Percentiles rank a stretch among this genome's conserved stretches.
These are phyloP conservation scores for Tuber borchii DNA, from an alignment of 495 filamentous ascomycete species.

Conservation along the genomic window DNA sequence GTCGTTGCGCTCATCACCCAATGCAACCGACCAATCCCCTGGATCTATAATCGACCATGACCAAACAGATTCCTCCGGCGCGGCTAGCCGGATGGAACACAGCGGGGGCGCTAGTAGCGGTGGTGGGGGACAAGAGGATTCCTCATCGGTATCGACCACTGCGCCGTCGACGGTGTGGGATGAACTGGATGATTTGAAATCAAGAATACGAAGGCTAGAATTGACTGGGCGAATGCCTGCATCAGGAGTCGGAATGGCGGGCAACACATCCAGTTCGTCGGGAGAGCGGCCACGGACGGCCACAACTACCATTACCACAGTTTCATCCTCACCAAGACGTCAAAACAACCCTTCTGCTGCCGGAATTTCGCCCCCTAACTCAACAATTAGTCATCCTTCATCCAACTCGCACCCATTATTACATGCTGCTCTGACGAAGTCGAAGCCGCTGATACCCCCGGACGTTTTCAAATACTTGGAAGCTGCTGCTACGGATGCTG, in stretches of 20 bases:
- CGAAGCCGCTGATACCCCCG: slow-evolving; percentile 58
- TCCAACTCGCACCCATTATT: slow-evolving; percentile 66
- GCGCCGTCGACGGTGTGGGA: slow-evolving; percentile 96
- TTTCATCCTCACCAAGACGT: slow-evolving; percentile 73
- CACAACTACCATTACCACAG: slow-evolving; percentile 84
- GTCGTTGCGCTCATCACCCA: slow-evolving; percentile 28
- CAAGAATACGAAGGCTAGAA: slow-evolving; percentile 85
- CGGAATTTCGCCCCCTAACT: slow-evolving; percentile 44
- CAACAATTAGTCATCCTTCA: slow-evolving; percentile 35
- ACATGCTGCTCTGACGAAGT: slow-evolving; percentile 70
- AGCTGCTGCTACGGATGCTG: slow-evolving; percentile 70
- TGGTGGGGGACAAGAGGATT: slow-evolving; percentile 50
- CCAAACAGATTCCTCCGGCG: slow-evolving; percentile 18
- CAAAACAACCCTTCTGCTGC: slow-evolving; percentile 52
- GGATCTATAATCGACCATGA: slow-evolving; percentile 17
- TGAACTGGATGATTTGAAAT: slow-evolving; percentile 92
- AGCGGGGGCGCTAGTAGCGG: slow-evolving; percentile 8
- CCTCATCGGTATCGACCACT: slow-evolving; percentile 76
- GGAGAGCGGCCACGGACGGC: slow-evolving; percentile 83
- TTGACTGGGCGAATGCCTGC: slow-evolving; percentile 78
- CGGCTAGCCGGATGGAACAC: slow-evolving; percentile 7
- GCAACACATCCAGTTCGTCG: slow-evolving; percentile 65
- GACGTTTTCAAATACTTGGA: slow-evolving; percentile 77
- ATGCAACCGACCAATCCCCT: slow-evolving; percentile 12
- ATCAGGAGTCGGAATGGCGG: slow-evolving; percentile 51